Percentiles rank a stretch among this genome's conserved stretches.
These are phyloP conservation scores for Ogataea zsoltii DNA, from an alignment of 805 yeast species.

Conservation along the genomic window DNA sequence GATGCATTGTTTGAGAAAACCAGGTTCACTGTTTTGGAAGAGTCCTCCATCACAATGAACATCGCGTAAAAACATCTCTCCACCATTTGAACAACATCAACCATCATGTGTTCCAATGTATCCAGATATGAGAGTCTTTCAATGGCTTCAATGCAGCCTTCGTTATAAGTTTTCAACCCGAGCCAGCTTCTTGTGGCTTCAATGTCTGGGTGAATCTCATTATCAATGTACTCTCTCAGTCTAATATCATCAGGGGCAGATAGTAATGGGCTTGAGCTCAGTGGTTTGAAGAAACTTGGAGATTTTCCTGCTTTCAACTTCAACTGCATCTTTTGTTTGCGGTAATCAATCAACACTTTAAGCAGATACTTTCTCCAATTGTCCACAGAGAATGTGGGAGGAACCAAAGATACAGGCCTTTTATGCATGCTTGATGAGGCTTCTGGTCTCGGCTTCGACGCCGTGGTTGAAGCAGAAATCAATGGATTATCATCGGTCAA, in stretches of 20 bases:
- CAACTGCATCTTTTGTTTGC: constrained; percentile 4
- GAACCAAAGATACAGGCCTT: constrained; percentile 21
- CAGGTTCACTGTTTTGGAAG: constrained; percentile 11
- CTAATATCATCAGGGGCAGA: constrained; percentile 5
- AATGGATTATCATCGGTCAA: constrained; percentile 24
- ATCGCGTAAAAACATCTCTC: constrained; percentile 25
- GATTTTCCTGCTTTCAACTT: constrained; percentile 17
- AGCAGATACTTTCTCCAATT: constrained; percentile 27
- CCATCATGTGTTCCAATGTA: constrained; percentile 22
- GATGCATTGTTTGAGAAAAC: constrained; percentile 9
- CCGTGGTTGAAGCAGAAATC: constrained; percentile 15
- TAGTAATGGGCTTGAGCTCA: background rate
- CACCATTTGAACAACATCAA: constrained; percentile 27
- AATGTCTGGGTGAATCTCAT: constrained; percentile 21
- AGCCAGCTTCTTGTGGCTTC: constrained; percentile 25
- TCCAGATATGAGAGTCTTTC: constrained; percentile 22
- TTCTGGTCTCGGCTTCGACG: constrained; percentile 3
- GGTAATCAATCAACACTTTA: constrained; percentile 20
- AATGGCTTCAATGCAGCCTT: constrained; percentile 28
- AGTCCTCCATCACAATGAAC: constrained; percentile 21
- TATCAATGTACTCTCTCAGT: constrained; percentile 15
- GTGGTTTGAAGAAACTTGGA: constrained; percentile 4
- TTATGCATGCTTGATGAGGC: background rate
- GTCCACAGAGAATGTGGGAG: constrained; percentile 26
- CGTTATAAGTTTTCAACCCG: constrained; percentile 24